phyloP scores from a whole-genome alignment of 2,329 filamentous ascomycete genomes.

The Phyllosticta ampelicida region DNA sequence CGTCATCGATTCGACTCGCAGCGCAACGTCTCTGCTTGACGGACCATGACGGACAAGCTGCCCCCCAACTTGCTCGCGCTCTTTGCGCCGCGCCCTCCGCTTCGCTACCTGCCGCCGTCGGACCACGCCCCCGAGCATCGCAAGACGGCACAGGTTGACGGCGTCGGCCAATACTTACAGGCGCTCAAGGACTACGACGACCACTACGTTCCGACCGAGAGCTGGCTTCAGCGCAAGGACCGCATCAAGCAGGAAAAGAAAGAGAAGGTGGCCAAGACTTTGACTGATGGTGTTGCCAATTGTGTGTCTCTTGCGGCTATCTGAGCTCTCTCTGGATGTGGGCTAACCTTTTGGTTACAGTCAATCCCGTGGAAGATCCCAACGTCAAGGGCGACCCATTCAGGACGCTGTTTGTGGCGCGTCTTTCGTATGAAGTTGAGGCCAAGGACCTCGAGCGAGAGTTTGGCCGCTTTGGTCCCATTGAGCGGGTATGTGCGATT shows the following conservation, averaged over 20 bases:
- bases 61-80: conserved; percentile 86
- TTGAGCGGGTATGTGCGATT: conserved; percentile 64
- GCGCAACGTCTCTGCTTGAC: not conserved
- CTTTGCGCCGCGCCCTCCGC: conserved; percentile 84
- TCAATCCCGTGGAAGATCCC: conserved; percentile 71
- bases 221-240: conserved; percentile 82
- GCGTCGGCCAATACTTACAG: conserved; percentile 64
- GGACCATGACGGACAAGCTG: conserved; percentile 85
- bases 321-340: not conserved
- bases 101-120: conserved; percentile 76
- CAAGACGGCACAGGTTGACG: conserved; percentile 60
- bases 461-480: conserved; percentile 85
- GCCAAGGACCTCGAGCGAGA: conserved; percentile 86
- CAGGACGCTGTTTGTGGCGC: conserved; percentile 86
- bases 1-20: not conserved
- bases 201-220: conserved; percentile 72
- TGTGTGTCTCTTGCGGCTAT: conserved; percentile 40
- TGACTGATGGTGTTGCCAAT: conserved; percentile 52
- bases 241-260: conserved; percentile 74
- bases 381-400: conserved; percentile 90
- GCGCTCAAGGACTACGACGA: conserved; percentile 67
- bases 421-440: conserved; percentile 79
- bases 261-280: conserved; percentile 50
- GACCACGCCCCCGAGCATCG: conserved; percentile 78
- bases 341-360: conserved; percentile 36